Base-by-base conservation (phyloP, 345 rosid species). In the Triadica sebifera region DNA sequence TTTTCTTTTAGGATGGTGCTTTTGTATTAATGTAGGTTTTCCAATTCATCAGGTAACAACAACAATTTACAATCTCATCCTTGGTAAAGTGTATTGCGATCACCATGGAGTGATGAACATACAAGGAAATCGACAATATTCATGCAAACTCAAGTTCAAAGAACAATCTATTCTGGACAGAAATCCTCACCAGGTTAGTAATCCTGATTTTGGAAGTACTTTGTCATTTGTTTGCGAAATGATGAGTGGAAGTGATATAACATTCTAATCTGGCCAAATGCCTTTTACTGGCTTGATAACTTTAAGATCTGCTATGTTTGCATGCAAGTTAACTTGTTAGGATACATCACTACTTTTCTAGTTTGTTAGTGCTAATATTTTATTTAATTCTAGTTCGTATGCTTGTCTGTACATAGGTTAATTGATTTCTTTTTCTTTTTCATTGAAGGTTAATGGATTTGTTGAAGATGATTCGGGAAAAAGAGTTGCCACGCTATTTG, bases 31-130 rank as follows among this genome's bases (percentile, higher is more conserved):
- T n/a, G 34, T 34, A 1, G 5, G 6, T 12, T 72, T 13, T 17
- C 16, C 52, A 56, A 78, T 71, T 71, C 67, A 47, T 72, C 80
- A 95, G 99, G 98, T 95, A 52, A 95, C 97, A 13, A 93, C 99
- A 56, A 83, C 88, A 19, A 91, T 95, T 77, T 89, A 93, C 84
- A 93, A 95, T 81, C 94, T 95, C 46, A 93, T 95, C 78, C 86
- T 93, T 67, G 99, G 98, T 56, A 96, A 91, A 85, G 58, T 91
- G 46, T 90, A 93, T 43, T 93, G 97, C 67, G 94, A 91, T 83
- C 98, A 95, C 83, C 99, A 95, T 69, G 99, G 99, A 17, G 74
- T 76, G 46, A 95, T 95, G 99, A 83, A 89, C 67, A 90, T 95
- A 86, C 84, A 51, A 17, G 97, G 99, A 34, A 95, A 93, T 77